These are phyloP conservation scores for Picea abies DNA, from an alignment of 83 land plant species.

Conservation along the genomic window DNA sequence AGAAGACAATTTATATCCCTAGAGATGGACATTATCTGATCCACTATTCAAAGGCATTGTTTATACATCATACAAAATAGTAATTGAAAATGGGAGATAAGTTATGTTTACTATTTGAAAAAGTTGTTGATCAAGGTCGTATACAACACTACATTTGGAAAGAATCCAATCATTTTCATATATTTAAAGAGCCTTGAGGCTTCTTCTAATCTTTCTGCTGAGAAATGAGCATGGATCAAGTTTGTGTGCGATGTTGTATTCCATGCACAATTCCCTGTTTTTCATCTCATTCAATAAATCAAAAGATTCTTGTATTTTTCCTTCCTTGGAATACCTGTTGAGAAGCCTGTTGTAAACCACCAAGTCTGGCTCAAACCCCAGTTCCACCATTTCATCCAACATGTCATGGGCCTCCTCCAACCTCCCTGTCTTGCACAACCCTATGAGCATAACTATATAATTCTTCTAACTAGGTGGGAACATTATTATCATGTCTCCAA, in stretches of 20 bases:
- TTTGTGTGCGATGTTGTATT: slow-evolving; percentile 50
- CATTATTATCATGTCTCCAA: slow-evolving; percentile 54
- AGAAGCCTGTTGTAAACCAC: slow-evolving; percentile 72
- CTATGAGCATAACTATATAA: slow-evolving; percentile 54
- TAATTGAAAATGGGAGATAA: no score
- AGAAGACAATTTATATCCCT: no score
- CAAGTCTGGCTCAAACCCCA: slow-evolving; percentile 63
- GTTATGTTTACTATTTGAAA: no score
- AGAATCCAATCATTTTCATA: slow-evolving; percentile 49
- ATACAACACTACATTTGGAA: slow-evolving; percentile 59
- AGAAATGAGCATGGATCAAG: slow-evolving; percentile 56
- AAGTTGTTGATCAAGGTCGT: slow-evolving; percentile 45
- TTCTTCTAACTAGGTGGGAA: slow-evolving; percentile 50
- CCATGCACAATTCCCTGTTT: slow-evolving; percentile 39
- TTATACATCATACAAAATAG: no score
- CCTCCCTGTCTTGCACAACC: slow-evolving; percentile 71
- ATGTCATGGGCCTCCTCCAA: slow-evolving; percentile 57
- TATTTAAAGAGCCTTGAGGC: slow-evolving; percentile 53
- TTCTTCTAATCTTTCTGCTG: slow-evolving; percentile 44
- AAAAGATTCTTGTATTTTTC: slow-evolving; percentile 55
- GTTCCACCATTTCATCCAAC: slow-evolving; percentile 51
- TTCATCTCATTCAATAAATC: slow-evolving; percentile 61
- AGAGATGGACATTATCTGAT: no score
- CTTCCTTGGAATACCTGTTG: slow-evolving; percentile 48
- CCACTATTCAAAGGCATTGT: no score